These are phyloP conservation scores for Amaranthus palmeri DNA, from an alignment of 148 eudicot genomes.

Conservation along the genomic window DNA sequence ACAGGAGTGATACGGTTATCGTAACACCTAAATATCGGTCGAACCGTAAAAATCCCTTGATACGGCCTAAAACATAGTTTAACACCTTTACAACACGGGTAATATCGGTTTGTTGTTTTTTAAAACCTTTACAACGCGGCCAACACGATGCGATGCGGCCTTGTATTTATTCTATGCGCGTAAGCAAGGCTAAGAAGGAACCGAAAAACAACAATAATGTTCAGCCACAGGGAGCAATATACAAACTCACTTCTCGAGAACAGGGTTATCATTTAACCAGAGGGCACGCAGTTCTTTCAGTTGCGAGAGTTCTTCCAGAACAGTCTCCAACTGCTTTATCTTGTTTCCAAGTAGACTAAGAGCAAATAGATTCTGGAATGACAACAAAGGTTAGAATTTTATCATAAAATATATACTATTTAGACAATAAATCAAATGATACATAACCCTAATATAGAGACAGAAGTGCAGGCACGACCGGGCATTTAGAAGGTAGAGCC, in stretches of 20 bases:
- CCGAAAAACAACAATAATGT: background rate
- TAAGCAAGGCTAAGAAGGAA: too few species aligned
- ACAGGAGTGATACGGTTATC: too few species aligned
- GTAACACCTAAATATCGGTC: too few species aligned
- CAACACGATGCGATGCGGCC: too few species aligned
- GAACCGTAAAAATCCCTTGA: too few species aligned
- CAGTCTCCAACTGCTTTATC: conserved; percentile 44
- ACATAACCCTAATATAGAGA: background rate
- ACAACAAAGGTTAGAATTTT: conserved; percentile 5
- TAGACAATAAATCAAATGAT: conserved; percentile 1
- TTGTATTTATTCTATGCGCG: too few species aligned
- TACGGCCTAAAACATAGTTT: too few species aligned
- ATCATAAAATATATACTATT: background rate
- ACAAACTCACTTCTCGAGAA: conserved; percentile 42
- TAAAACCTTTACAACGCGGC: too few species aligned
- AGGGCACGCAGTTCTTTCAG: conserved; percentile 75
- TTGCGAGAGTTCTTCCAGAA: conserved; percentile 51
- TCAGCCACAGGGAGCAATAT: background rate
- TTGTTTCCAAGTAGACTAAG: conserved; percentile 83
- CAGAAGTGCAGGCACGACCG: conserved; percentile 41
- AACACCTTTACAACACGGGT: too few species aligned
- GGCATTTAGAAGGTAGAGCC: conserved; percentile 78
- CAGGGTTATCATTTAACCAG: conserved; percentile 84
- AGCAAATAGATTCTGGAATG: conserved; percentile 62
- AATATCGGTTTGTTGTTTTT: too few species aligned